Evolutionary conservation across 352 stramenopile species (phyloP), one percentile per base, ranked within the genome.

Genomic region (Pythium vanterpoolii): DNA sequence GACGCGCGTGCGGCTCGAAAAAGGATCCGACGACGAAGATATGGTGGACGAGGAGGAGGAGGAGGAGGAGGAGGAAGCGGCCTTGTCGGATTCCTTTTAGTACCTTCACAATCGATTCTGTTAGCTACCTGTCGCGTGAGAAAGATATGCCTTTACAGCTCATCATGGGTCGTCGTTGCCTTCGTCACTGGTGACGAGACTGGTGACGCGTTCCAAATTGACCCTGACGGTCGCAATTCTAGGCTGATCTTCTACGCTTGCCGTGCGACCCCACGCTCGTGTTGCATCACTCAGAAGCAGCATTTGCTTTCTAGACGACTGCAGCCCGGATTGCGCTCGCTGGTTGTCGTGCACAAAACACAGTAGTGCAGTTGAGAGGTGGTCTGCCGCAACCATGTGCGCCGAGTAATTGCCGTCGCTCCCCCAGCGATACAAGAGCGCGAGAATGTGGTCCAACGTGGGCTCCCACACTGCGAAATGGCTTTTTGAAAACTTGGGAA

Each of bases 301-400:
- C 13, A 50, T 11, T 13, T 42, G 16, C 21, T 58, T 64, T 5
- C 31, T 19, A 1, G 59, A 60, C 6, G 33, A 36, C n/a, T 45
- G 26, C 11, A 90, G 28, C 27, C 79, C 45, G 1, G 81, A 68
- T 11, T 77, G 68, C 2, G 79, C 75, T 44, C 83, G 79, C 34
- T 89, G 78, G 56, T 87, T 86, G 68, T 90, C 81, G 31, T 76
- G 84, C 23, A 87, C 64, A 36, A 89, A 62, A 11, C 76, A 74
- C 69, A 77, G 75, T 3, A 90, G 67, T 30, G 80, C 57, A 1
- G 68, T 64, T 4, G 77, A 76, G 3, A 87, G 23, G 45, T 72
- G 67, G 18, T 43, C 59, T 19, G 39, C 27, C 5, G 52, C 26
- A 4, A 58, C 5, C 18, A 49, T 18, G 11, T 26, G 51, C 14